Evolutionary conservation across 176 grass and related monocot species (phyloP).

Genomic region (Zea luxurians): DNA sequence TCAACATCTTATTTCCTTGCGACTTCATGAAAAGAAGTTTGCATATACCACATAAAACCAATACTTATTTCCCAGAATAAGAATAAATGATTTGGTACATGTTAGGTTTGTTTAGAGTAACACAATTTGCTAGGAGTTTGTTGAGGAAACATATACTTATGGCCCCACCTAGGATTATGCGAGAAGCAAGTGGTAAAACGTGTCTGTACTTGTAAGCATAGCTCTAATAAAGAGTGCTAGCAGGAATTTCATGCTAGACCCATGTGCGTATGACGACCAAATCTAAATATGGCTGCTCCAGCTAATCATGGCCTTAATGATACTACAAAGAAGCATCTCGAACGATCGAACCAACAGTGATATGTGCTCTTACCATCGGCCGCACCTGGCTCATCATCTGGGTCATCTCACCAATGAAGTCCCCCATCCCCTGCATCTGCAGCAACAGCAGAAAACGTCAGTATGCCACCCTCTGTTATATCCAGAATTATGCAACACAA

Average conservation of each 20-base stretch:
- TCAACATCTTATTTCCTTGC: not conserved
- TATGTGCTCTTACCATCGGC: slow-evolving; percentile 53
- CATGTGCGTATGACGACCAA: not conserved
- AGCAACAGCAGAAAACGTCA: slow-evolving; percentile 13
- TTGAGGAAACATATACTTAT: not conserved
- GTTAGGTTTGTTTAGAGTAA: not conserved
- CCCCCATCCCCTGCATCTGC: slow-evolving; percentile 71
- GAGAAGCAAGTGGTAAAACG: not conserved
- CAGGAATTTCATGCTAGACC: not conserved
- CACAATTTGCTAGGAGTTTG: no score
- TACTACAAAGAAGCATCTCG: slow-evolving; percentile 12
- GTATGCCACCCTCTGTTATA: no score
- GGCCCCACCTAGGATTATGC: not conserved
- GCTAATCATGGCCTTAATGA: not conserved
- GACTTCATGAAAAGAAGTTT: not conserved
- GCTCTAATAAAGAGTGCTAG: not conserved
- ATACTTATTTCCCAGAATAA: not conserved
- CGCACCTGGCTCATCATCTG: slow-evolving; percentile 93
- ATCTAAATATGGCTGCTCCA: not conserved
- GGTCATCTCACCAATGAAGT: slow-evolving; percentile 90
- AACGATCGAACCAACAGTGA: not conserved
- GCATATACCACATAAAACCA: not conserved
- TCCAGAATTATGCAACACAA: no score
- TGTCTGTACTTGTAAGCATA: not conserved
- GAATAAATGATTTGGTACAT: not conserved